These are phyloP conservation scores for Phylloporus gajari DNA, from an alignment of 1,284 basidiomycete genomes.

Conservation along the genomic window DNA sequence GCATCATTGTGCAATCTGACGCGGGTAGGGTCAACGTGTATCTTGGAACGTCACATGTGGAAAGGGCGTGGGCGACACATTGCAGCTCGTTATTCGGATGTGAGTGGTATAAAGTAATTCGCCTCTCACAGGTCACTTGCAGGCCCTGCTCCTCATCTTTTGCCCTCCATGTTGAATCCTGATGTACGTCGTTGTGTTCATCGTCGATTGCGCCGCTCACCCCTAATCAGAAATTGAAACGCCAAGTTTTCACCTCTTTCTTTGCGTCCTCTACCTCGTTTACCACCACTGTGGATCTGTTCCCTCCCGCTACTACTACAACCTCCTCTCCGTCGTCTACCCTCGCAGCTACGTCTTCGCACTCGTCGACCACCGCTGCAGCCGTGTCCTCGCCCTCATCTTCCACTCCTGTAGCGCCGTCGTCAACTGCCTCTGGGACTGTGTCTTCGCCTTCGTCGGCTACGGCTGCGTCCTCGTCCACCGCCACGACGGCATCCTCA, in stretches of 20 bases:
- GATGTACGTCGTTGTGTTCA: conserved; percentile 11
- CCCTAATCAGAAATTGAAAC: conserved; percentile 13
- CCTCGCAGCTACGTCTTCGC: too few species aligned
- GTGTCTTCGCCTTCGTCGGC: too few species aligned
- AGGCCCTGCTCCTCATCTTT: not conserved
- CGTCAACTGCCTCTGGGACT: too few species aligned
- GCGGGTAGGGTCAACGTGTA: conserved; percentile 79
- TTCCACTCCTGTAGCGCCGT: too few species aligned
- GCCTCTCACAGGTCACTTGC: conserved; percentile 2
- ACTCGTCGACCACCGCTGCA: too few species aligned
- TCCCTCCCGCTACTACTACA: not conserved
- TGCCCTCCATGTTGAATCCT: conserved; percentile 16
- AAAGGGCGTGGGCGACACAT: conserved; percentile 29
- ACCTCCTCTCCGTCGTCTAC: not conserved
- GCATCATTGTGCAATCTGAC: conserved; percentile 90
- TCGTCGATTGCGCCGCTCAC: conserved; percentile 7
- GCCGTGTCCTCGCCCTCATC: too few species aligned
- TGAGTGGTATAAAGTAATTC: conserved; percentile 18
- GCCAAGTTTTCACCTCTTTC: not conserved
- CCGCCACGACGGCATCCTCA: not conserved
- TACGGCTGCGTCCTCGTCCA: too few species aligned
- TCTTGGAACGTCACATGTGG: conserved; percentile 60
- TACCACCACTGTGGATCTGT: not conserved
- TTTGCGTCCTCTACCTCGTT: not conserved
- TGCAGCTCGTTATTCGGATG: conserved; percentile 31